Evolutionary conservation across 1,284 basidiomycete genomes (phyloP).

Genomic region (Cryptococcus wingfieldii): DNA sequence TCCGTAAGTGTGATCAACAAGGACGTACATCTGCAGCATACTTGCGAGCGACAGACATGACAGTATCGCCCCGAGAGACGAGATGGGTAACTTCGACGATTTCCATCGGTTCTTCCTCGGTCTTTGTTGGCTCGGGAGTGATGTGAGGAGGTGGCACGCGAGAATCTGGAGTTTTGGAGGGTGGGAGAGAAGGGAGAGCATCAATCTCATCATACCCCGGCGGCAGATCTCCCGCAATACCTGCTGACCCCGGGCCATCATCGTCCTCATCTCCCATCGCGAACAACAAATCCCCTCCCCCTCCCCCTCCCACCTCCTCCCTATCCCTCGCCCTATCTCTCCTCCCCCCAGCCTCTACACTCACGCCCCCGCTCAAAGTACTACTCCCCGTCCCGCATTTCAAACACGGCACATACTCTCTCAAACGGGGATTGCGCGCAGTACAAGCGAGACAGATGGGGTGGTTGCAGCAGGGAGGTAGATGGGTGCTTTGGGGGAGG

Average conservation of each 20-base stretch:
- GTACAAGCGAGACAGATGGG: slow-evolving; percentile 39
- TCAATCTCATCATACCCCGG: slow-evolving; percentile 16
- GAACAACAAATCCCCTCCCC: slow-evolving; percentile 12
- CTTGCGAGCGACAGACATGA: slow-evolving; percentile 27
- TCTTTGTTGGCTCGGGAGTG: neutral
- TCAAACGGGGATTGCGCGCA: slow-evolving; percentile 34
- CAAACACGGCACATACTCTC: slow-evolving; percentile 40
- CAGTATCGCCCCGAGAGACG: slow-evolving; percentile 25
- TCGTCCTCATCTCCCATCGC: slow-evolving; percentile 17
- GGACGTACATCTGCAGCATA: slow-evolving; percentile 39
- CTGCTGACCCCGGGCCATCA: neutral
- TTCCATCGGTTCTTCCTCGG: slow-evolving; percentile 18
- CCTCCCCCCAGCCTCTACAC: neutral
- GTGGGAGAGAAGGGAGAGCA: neutral
- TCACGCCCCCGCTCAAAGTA: neutral
- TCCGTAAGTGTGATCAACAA: neutral
- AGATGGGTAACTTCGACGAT: slow-evolving; percentile 34
- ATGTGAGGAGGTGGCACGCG: neutral
- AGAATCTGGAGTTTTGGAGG: neutral
- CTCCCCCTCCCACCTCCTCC: neutral
- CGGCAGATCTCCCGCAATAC: slow-evolving; percentile 4
- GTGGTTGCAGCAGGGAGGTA: slow-evolving; percentile 34
- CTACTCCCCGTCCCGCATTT: slow-evolving; percentile 35
- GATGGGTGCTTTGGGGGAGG: slow-evolving; percentile 7
- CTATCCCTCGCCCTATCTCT: slow-evolving; percentile 3